Base-by-base conservation (phyloP, 768 basidiomycete species). In the Boletus subcaerulescens region DNA sequence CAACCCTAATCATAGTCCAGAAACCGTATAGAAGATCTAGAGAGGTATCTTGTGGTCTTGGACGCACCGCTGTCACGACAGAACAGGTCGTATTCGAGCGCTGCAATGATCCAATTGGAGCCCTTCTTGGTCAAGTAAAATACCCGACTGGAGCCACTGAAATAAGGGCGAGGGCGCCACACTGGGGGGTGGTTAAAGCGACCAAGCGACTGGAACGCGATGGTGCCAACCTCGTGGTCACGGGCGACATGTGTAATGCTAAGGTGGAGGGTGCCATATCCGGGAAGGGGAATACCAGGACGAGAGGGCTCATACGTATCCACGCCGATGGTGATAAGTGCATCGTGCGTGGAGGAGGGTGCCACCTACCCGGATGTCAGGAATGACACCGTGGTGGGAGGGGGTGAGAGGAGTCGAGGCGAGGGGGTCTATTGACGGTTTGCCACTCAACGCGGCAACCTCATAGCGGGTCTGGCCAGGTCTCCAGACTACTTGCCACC, bases 131-230 rank as follows among this genome's bases (percentile, higher is more conserved):
- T 3, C 12, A 18, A 29, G 13, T 61, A 53, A 42, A 61, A 58
- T 15, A 14, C 40, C 15, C 62, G 55, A 3, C 56, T 55, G 18
- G 38, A 22, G 2, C 59, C 62, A 7, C 61, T 53, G 40, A 58
- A 48, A n/a, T 55, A 50, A 10, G 53, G 48, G 10, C 43, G 48
- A 10, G 11, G 40, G 20, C 20, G 20, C 40, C 33, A 35, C 5
- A 35, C 14, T 35, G 0, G 33, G 12, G 33, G 33, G 33, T 35
- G 33, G 13, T 14, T 4, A 5, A 35, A 14, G 38, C 15, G 5
- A 9, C 38, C 38, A n/a, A n/a, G 38, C 8, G 8, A 17, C 11
- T 24, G 41, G 38, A 67, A 55, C 7, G 47, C 13, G 50, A 66
- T 42, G 7, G 40, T 29, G 26, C 64, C 65, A 7, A 52, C 10